phyloP scores from a whole-genome alignment of 2,329 filamentous ascomycete genomes.

The Exophiala oligosperma region DNA sequence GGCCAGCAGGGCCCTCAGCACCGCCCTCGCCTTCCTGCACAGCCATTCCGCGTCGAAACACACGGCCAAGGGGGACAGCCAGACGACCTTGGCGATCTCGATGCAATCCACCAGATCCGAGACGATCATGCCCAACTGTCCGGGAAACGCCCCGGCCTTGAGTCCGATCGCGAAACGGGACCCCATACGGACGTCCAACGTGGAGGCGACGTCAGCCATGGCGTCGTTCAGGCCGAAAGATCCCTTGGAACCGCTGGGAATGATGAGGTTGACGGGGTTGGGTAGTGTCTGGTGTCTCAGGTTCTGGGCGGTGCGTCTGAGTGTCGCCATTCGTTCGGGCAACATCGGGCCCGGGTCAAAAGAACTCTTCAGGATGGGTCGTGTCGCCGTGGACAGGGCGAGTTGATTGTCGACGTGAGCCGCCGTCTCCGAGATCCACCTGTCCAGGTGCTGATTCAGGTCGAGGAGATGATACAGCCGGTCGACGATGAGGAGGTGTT shows the following conservation, averaged over 20 bases:
- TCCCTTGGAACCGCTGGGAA: slow-evolving; percentile 4
- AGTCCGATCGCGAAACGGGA: slow-evolving; percentile 13
- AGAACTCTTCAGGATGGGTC: slow-evolving; percentile 13
- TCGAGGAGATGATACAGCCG: slow-evolving; percentile 23
- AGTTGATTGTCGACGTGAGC: slow-evolving; percentile 27
- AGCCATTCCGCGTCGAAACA: slow-evolving; percentile 28
- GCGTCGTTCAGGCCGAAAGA: slow-evolving; percentile 20
- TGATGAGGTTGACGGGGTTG: slow-evolving; percentile 9
- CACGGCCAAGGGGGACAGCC: slow-evolving; percentile 25
- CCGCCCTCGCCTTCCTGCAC: slow-evolving; percentile 23
- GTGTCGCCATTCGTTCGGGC: slow-evolving; percentile 22
- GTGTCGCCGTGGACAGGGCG: slow-evolving; percentile 17
- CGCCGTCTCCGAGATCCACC: slow-evolving; percentile 25
- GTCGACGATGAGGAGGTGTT: slow-evolving; percentile 19
- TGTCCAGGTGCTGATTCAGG: slow-evolving; percentile 17
- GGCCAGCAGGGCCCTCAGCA: slow-evolving; percentile 18
- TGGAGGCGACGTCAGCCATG: slow-evolving; percentile 19
- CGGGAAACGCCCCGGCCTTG: slow-evolving; percentile 12
- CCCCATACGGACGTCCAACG: slow-evolving; percentile 24
- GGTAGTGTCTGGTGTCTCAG: slow-evolving; percentile 15
- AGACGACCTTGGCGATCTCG: slow-evolving; percentile 27
- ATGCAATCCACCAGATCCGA: slow-evolving; percentile 24
- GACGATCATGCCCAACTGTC: slow-evolving; percentile 10
- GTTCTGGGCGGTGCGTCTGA: slow-evolving; percentile 18
- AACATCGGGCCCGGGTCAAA: slow-evolving; percentile 27